Evolutionary conservation across 2,329 filamentous ascomycete genomes (phyloP).

Genomic region (Aspergillus sp.): DNA sequence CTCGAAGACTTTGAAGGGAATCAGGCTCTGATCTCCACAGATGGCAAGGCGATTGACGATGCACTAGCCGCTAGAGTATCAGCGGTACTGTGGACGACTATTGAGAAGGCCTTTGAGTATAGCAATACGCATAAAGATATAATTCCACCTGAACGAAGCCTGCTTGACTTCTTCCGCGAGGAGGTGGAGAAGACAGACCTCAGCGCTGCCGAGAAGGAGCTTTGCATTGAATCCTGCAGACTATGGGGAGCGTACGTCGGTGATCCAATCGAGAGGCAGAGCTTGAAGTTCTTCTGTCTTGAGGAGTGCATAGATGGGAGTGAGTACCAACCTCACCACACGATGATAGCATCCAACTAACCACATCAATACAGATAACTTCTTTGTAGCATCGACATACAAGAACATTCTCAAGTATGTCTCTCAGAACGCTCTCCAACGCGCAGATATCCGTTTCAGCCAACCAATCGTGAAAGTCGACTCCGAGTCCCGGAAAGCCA

Average conservation of each 20-base stretch:
- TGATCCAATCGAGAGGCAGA: conserved; percentile 60
- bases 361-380: conserved; percentile 50
- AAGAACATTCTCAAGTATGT: conserved; percentile 58
- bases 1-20: conserved; percentile 57
- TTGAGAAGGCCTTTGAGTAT: conserved; percentile 61
- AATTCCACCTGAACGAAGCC: conserved; percentile 55
- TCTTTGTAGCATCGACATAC: conserved; percentile 65
- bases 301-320: conserved; percentile 67
- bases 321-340: conserved; percentile 28
- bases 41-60: conserved; percentile 47
- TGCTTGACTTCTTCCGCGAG: conserved; percentile 60
- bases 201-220: conserved; percentile 46
- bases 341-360: neutral
- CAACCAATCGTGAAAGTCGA: conserved; percentile 47
- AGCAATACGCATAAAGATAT: conserved; percentile 55
- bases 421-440: conserved; percentile 49
- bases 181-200: conserved; percentile 47
- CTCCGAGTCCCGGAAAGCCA: conserved; percentile 25
- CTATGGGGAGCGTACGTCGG: conserved; percentile 68
- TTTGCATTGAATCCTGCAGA: conserved; percentile 57
- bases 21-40: conserved; percentile 50
- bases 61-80: conserved; percentile 36
- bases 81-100: conserved; percentile 58
- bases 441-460: conserved; percentile 53
- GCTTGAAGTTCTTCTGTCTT: conserved; percentile 65